Base-by-base conservation (phyloP, 352 stramenopile species). In the Globisporangium nunn region DNA sequence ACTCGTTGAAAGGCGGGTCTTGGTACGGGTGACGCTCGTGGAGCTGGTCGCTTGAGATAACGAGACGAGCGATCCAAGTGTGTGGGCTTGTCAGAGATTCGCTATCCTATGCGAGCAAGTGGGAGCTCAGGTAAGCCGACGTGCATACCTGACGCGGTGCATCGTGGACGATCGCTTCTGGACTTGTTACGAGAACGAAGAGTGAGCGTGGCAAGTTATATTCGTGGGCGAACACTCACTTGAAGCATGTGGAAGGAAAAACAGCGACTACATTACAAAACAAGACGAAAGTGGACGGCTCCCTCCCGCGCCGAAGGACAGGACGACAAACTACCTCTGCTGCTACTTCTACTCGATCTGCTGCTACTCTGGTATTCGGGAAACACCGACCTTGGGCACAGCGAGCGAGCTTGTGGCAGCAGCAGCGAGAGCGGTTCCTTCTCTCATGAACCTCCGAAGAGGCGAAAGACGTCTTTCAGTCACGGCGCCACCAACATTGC, bases 401-500 rank as follows among this genome's bases (percentile, higher is more conserved):
- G 41, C 41, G 3, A 46, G 14, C 41, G 31, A 43, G 49, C 28
- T 5, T n/a, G 28, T 23, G 23, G 23, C 23, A 23, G 23, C 23
- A 23, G 23, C 7, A 17, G 31, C 49, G 33, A 15, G 7, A 12
- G 10, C 30, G 62, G 64, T 52, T 66, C 17, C 64, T 74, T 87
- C 77, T 90, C 80, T 90, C 80, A 81, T 79, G 47, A 29, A 75
- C 64, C 74, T 70, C 71, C 59, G 51, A 72, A 60, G 71, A 78
- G 73, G 68, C 54, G 56, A 67, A 61, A 82, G 58, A 86, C 78
- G 77, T 88, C 78, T 91, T 71, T 87, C 78, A 70, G 75, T 87
- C 80, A 91, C 76, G 66, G 71, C 78, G 61, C 61, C 48, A 63
- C 77, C 74, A 85, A 87, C 80, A 86, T 91, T 87, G 66, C 80